Evolutionary conservation across 345 rosid genomes (phyloP).

Genomic region (Populus alba): DNA sequence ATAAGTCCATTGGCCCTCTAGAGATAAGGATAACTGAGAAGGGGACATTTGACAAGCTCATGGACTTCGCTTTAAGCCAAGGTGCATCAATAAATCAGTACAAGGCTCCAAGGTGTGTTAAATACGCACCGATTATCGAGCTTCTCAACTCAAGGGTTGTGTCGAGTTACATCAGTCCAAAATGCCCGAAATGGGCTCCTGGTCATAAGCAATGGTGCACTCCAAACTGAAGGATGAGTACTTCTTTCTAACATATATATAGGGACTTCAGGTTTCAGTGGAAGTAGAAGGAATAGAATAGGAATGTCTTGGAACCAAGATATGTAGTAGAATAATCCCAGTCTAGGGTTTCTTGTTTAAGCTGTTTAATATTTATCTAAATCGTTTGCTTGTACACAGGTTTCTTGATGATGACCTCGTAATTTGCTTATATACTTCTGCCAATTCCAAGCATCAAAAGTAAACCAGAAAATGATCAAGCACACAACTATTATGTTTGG

Average conservation of each 20-base stretch:
- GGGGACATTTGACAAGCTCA: slow-evolving; percentile 19
- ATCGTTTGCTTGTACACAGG: background rate
- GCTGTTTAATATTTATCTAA: background rate
- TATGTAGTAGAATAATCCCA: background rate
- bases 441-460: background rate
- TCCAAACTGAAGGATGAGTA: background rate
- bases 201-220: slow-evolving; percentile 9
- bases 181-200: slow-evolving; percentile 24
- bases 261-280: background rate
- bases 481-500: background rate
- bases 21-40: slow-evolving; percentile 15
- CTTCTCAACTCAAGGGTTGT: slow-evolving; percentile 14
- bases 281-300: background rate
- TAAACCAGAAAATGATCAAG: background rate
- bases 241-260: background rate
- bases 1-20: slow-evolving; percentile 16
- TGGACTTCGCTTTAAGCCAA: slow-evolving; percentile 18
- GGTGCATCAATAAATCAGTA: slow-evolving; percentile 27
- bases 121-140: slow-evolving; percentile 19
- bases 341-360: background rate
- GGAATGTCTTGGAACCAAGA: background rate
- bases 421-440: background rate
- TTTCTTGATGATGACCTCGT: background rate
- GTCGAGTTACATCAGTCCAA: slow-evolving; percentile 11
- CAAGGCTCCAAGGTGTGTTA: slow-evolving; percentile 26